Evolutionary conservation across 768 basidiomycete genomes (phyloP), one percentile per base, ranked within the genome.

Genomic region (Leccinum pellstonianum): DNA sequence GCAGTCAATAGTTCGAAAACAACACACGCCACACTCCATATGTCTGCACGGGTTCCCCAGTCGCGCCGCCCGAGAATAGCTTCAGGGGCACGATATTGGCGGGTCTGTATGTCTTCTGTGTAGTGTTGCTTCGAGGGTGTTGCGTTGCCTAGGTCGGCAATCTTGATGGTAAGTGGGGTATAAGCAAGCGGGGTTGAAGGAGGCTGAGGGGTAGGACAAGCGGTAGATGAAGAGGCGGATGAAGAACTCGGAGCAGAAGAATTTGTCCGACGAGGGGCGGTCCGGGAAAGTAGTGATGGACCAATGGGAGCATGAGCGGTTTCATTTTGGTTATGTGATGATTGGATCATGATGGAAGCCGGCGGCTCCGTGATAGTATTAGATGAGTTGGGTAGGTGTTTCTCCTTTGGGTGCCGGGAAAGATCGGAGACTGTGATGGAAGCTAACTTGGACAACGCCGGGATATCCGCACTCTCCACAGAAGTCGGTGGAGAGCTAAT

Each of bases 81-180:
- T 73, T 97, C 94, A n/a, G 94, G 94, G 27, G 91, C 84, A 62
- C 94, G 88, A 72, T 97, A 97, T 70, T 96, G 94, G 47, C 94
- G 84, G n/a, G 94, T 97, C 76, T 96, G 95, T 64, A 95, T 96
- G 70, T 95, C 94, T 68, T 95, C 94, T 9, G 94, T 96, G 71
- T 85, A 97, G 71, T 96, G 93, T 67, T 87, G 86, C 64, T 78
- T 87, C n/a, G 91, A 87, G 15, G 93, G 94, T 37, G 94, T 95
- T 25, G 94, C 95, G 71, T 97, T 97, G 25, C 94, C 94, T 48
- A 97, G 77, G 77, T 97, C 94, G 31, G 94, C 94, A 62, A 97
- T 95, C 80, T 97, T 96, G 70, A 97, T 83, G 19, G 83, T 86
- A 64, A 97, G 86, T 3, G 83, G 83, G 17, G 79, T 55, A 55